Conservation (phyloP, 2,329 filamentous ascomycete genomes). For the Colletotrichum sp. region DNA sequence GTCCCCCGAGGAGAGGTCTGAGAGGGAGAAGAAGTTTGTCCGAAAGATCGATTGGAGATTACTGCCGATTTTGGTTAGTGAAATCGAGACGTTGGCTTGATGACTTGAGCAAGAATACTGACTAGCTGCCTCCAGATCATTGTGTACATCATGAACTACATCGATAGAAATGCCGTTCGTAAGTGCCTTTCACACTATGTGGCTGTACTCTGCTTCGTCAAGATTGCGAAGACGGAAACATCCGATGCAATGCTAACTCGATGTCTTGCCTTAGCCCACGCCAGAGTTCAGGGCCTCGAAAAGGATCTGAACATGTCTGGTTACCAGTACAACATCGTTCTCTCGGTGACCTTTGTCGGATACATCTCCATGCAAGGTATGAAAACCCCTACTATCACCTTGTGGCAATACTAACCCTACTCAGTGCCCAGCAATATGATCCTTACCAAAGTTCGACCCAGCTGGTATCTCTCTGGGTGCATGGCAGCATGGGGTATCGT, state of each 20-base stretch:
- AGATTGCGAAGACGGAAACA: not conserved
- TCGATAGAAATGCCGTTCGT: slow-evolving; percentile 41
- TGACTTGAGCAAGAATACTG: rapidly evolving
- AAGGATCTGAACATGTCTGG: slow-evolving; percentile 44
- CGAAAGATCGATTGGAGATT: slow-evolving; percentile 64
- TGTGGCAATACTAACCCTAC: not conserved
- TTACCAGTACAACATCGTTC: slow-evolving; percentile 40
- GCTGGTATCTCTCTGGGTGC: slow-evolving; percentile 36
- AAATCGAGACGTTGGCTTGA: not conserved
- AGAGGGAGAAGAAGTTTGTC: slow-evolving; percentile 55
- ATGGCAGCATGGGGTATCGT: slow-evolving; percentile 31
- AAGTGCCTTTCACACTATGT: not conserved
- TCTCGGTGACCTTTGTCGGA: slow-evolving; percentile 39
- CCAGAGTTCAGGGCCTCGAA: slow-evolving; percentile 47
- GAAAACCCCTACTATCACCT: rapidly evolving
- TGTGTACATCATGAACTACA: slow-evolving; percentile 69
- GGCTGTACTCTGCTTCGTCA: not conserved
- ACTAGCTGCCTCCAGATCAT: slow-evolving; percentile 28
- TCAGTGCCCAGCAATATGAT: slow-evolving; percentile 52
- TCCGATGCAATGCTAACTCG: rapidly evolving
- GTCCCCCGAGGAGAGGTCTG: slow-evolving; percentile 41
- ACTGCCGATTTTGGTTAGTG: slow-evolving; percentile 58
- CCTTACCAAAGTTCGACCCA: slow-evolving; percentile 47
- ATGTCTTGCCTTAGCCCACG: slow-evolving; percentile 25
- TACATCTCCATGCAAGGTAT: slow-evolving; percentile 39